phyloP scores from a whole-genome alignment of 805 yeast genomes.

The Kodamaea kakaduensis region DNA sequence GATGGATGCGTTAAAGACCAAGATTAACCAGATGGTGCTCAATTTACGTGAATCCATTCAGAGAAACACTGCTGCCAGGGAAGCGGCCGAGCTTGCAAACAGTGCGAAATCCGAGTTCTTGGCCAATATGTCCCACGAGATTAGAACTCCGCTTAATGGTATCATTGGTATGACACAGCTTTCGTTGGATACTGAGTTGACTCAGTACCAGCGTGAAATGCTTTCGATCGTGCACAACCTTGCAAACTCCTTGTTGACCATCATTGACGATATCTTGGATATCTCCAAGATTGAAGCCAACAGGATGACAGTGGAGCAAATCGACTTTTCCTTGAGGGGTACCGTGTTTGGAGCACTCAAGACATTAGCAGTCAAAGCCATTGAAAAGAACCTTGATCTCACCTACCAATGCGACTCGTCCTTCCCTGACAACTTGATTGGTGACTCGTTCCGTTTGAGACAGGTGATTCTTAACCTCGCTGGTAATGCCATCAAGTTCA shows the following conservation, averaged over 20 bases:
- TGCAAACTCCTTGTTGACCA: conserved; percentile 80
- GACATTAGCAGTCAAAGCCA: conserved; percentile 85
- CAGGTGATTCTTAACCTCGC: conserved; percentile 84
- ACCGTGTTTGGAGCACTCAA: conserved; percentile 88
- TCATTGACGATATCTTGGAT: conserved; percentile 86
- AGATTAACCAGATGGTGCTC: conserved; percentile 59
- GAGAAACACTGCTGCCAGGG: conserved; percentile 89
- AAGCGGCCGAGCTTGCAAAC: conserved; percentile 89
- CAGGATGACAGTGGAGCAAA: conserved; percentile 88
- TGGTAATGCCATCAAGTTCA: conserved; percentile 87
- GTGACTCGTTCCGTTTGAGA: conserved; percentile 83
- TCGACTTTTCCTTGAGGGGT: conserved; percentile 80
- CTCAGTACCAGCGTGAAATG: conserved; percentile 92
- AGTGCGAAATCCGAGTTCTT: conserved; percentile 85
- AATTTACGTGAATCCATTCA: conserved; percentile 85
- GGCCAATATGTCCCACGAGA: conserved; percentile 82
- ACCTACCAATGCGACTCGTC: conserved; percentile 80
- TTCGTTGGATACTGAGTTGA: conserved; percentile 81
- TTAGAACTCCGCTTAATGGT: conserved; percentile 90
- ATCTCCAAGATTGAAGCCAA: conserved; percentile 92
- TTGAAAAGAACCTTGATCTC: conserved; percentile 77
- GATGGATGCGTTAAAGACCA: conserved; percentile 69
- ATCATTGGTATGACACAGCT: conserved; percentile 90
- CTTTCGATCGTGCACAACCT: conserved; percentile 82
- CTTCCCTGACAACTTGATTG: conserved; percentile 81